Base-by-base conservation (phyloP, 2,329 filamentous ascomycete genomes). In the Fusarium humuli region DNA sequence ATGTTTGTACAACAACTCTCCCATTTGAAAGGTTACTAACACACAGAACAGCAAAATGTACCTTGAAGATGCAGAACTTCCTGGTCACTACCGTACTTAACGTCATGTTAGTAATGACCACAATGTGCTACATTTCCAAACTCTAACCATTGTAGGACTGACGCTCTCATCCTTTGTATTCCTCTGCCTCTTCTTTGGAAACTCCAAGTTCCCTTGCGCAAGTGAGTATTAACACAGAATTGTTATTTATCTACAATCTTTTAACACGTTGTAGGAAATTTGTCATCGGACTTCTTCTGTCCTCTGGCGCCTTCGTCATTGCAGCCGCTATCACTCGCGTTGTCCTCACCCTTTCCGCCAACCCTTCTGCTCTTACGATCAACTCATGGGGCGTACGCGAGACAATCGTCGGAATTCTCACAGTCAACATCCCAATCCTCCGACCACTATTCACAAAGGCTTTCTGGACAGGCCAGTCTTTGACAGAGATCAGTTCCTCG, bases 401-500 rank as follows among this genome's bases (percentile, higher is more conserved):
- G 25, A 77, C 73, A 58, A 79, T 82, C 46, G 79, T 82, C 37
- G 79, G 77, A 18, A 79, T 82, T 27, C 76, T 82, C 37, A 77
- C 78, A 16, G 79, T 82, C 60, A 81, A 80, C 55, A 65, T 74
- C 0, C 70, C 72, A 0, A 61, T 73, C 3, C 49, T 74, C 0
- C 42, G 70, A 25, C 65, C 65, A 0, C 29, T 73, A 1, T 74
- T 74, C n/a, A 42, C 57, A 1, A 54, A 41, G 1, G 27, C 53
- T 0, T 74, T 74, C 16, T 74, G 70, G 70, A 55, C 65, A 0
- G 34, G 32, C 0, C 41, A 63, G 4, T 20, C 30, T 6, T 8
- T 42, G 1, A 48, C 20, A 5, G 30, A 60, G 1, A 25, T 63
- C 11, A 53, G 46, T 7, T 72, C 69, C 1, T 47, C 60, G 1